These are phyloP conservation scores for Crithidia bombi DNA, from an alignment of 208 protist genomes.

Conservation along the genomic window DNA sequence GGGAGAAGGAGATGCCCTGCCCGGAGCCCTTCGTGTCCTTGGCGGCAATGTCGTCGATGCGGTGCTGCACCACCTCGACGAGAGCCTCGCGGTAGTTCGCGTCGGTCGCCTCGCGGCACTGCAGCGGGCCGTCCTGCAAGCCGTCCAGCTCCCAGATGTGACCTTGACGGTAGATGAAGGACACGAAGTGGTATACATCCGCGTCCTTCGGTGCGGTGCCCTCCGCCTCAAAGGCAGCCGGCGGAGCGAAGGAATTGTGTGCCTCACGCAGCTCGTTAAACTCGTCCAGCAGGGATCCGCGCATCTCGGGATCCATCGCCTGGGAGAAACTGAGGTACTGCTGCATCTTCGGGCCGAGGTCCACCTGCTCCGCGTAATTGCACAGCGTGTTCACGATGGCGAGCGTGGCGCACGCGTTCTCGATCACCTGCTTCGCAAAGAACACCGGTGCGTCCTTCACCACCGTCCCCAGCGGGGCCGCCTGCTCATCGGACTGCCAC, in stretches of 20 bases:
- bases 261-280: slow-evolving; percentile 90
- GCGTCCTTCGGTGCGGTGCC: slow-evolving; percentile 11
- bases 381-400: slow-evolving; percentile 97
- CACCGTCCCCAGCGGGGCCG: slow-evolving; percentile 35
- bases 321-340: slow-evolving; percentile 82
- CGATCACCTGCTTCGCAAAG: slow-evolving; percentile 96
- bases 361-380: slow-evolving; percentile 87
- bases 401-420: slow-evolving; percentile 98
- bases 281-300: slow-evolving; percentile 75
- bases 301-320: slow-evolving; percentile 67
- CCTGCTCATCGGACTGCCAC: slow-evolving; percentile 62
- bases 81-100: slow-evolving; percentile 69
- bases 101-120: slow-evolving; percentile 70
- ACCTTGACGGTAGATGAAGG: slow-evolving; percentile 93
- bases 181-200: slow-evolving; percentile 95
- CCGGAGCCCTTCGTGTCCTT: slow-evolving; percentile 53
- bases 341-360: slow-evolving; percentile 91
- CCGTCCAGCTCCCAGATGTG: slow-evolving; percentile 98
- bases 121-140: slow-evolving; percentile 92
- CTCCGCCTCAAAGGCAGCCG: slow-evolving; percentile 57
- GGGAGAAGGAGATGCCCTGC: slow-evolving; percentile 95
- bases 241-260: slow-evolving; percentile 96
- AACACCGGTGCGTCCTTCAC: slow-evolving; percentile 80
- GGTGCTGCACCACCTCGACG: slow-evolving; percentile 84
- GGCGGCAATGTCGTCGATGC: slow-evolving; percentile 76